phyloP scores from a whole-genome alignment of 768 basidiomycete species.

The Psilocybe tampanensis region DNA sequence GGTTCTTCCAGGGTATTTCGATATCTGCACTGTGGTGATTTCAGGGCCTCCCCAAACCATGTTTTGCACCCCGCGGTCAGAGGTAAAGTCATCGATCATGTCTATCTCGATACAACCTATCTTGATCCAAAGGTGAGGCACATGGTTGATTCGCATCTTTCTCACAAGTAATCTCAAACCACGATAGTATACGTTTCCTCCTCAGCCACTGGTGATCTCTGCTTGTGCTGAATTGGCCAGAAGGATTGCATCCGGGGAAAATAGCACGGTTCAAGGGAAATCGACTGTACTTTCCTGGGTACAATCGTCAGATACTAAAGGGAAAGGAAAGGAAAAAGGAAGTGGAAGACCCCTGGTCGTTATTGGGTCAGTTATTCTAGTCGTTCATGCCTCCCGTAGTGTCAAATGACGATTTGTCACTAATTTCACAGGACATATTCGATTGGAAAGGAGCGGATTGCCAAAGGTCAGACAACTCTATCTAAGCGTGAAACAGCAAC shows the following conservation, averaged over 20 bases:
- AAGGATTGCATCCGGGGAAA: conserved; percentile 49
- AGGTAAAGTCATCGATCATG: conserved; percentile 80
- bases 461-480: conserved; percentile 72
- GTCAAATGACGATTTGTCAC: neutral
- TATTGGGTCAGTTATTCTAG: conserved; percentile 57
- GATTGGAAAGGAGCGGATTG: conserved; percentile 96
- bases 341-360: conserved; percentile 52
- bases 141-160: neutral
- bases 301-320: conserved; percentile 29
- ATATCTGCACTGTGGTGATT: conserved; percentile 96
- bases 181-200: conserved; percentile 85
- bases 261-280: conserved; percentile 26
- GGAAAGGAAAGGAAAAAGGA: conserved; percentile 38
- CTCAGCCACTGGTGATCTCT: conserved; percentile 91
- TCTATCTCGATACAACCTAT: conserved; percentile 97
- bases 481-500: neutral
- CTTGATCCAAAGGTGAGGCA: conserved; percentile 73
- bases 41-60: conserved; percentile 87
- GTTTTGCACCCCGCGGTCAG: conserved; percentile 82
- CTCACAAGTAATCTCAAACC: neutral
- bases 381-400: no score
- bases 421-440: conserved; percentile 76
- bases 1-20: conserved; percentile 74
- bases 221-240: conserved; percentile 87
- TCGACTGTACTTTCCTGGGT: conserved; percentile 59